Evolutionary conservation across 208 protist genomes (phyloP).

Genomic region (Trichomonas tenax): DNA sequence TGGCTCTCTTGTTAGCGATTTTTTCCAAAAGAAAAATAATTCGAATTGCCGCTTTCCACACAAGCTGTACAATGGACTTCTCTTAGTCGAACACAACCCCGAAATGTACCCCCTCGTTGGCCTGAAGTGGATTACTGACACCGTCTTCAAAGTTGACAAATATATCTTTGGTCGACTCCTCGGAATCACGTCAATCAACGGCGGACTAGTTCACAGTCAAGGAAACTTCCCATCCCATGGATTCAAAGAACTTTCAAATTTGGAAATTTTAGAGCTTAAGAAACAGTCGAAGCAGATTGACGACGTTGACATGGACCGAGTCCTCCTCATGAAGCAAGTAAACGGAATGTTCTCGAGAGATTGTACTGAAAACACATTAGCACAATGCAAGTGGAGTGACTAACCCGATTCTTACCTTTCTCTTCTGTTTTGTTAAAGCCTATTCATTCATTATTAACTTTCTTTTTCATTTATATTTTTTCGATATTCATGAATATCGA

Average conservation of each 20-base stretch:
- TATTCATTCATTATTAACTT: too few relatives aligned
- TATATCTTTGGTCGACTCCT: background rate
- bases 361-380: background rate
- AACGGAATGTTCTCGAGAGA: background rate
- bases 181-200: background rate
- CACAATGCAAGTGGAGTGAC: background rate
- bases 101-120: background rate
- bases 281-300: background rate
- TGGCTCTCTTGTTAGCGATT: background rate
- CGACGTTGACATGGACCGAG: background rate
- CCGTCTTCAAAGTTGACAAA: background rate
- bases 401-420: background rate
- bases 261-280: background rate
- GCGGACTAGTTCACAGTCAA: background rate
- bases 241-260: background rate
- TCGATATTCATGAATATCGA: too few relatives aligned
- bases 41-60: background rate
- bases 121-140: background rate
- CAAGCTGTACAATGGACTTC: background rate
- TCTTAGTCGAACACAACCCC: background rate
- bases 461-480: too few relatives aligned
- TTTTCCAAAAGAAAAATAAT: slow-evolving; percentile 8
- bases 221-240: background rate
- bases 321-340: background rate
- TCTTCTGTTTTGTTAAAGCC: too few relatives aligned